Base-by-base conservation (phyloP, 441 rosid genomes). In the Corymbia calophylla region DNA sequence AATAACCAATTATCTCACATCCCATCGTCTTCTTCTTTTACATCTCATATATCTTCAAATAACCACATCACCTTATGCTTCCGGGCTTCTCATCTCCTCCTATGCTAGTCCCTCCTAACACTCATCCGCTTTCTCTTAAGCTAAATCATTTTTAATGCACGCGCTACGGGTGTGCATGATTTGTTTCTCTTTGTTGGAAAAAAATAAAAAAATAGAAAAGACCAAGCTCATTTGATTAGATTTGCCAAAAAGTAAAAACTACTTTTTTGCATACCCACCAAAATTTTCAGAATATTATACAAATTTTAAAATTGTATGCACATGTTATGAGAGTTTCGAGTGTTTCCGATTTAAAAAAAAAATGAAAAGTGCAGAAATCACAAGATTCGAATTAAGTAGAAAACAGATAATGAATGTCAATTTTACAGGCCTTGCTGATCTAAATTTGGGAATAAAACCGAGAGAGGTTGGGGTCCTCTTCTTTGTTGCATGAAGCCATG, bases 301-400 rank as follows among this genome's bases (percentile, higher is more conserved):
- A 56, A 23, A 23, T 56, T 56, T n/a, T 56, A 56, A 23, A 56
- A 56, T 23, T 56, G 3, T 56, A 23, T 23, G 13, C 1, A 9
- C 29, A 0, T 9, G 13, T 56, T 56, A 56, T 0, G 6, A 56
- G 62, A 13, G 6, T 56, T 18, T 56, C 0, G 3, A 56, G 6
- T 56, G 62, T 56, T 56, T 56, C 3, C 3, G 0, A 56, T 56
- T 56, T 21, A 6, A 56, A 56, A 56, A n/a, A n/a, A 9, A 23
- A 56, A 21, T 4, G 62, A 56, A 56, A 9, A 9, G 29, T 9
- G 29, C 3, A 56, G 4, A 56, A 23, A 56, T 56, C 4, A 21
- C 13, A 23, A 23, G 62, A 9, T 23, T 56, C 13, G 9, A 56
- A 56, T 56, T 56, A 23, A 56, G 62, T 56, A 9, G 62, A 23